phyloP scores from a whole-genome alignment of 345 rosid species.

The Odontarrhena argentea region DNA sequence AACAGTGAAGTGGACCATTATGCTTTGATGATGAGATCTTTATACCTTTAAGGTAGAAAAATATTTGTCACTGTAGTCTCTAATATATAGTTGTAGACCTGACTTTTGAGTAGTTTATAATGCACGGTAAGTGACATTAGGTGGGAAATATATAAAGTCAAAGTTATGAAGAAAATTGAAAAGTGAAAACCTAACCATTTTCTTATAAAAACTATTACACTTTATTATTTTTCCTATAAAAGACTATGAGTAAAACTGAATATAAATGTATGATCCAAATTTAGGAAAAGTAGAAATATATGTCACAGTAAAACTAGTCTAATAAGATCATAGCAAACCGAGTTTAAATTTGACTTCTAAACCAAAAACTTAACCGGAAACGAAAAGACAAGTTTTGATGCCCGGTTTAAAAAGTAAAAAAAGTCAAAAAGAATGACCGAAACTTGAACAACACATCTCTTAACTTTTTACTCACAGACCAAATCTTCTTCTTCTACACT shows the following conservation, averaged over 20 bases:
- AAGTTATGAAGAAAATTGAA: slow-evolving; percentile 21
- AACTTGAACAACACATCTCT: slow-evolving; percentile 26
- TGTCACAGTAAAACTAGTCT: too few relatives aligned
- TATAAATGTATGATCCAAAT: too few relatives aligned
- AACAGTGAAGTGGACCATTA: slow-evolving; percentile 12
- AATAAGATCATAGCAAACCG: too few relatives aligned
- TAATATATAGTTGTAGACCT: slow-evolving; percentile 3
- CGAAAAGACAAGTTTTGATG: background rate
- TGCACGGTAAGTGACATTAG: slow-evolving; percentile 28
- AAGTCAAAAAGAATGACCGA: slow-evolving; percentile 28
- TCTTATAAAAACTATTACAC: background rate
- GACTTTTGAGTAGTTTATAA: slow-evolving; percentile 3
- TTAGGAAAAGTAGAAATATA: too few relatives aligned
- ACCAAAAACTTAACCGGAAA: background rate
- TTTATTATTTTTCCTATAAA: background rate
- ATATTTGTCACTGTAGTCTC: background rate
- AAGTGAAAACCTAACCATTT: slow-evolving; percentile 32
- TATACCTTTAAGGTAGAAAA: background rate
- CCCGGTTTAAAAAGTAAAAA: slow-evolving; percentile 20
- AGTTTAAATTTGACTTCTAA: background rate
- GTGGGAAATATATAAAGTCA: slow-evolving; percentile 22
- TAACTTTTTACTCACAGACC: background rate
- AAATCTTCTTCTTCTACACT: slow-evolving; percentile 29
- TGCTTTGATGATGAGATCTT: slow-evolving; percentile 8
- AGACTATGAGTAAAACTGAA: background rate